Base-by-base conservation (phyloP, 1,139 yeast genomes). In the Eremothecium coryli region DNA sequence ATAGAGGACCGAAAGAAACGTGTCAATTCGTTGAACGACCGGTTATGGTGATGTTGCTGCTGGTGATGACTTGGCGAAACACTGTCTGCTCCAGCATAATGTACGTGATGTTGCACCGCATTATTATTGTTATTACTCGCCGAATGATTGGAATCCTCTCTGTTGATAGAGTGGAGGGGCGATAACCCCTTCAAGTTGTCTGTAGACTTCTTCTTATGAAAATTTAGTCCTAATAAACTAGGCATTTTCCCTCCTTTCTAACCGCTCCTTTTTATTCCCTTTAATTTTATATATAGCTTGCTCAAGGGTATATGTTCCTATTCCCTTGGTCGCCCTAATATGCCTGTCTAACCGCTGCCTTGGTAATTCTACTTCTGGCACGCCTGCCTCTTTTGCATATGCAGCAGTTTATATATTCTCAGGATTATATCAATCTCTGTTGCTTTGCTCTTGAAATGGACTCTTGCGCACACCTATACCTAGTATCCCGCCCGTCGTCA, bases 21-120 rank as follows among this genome's bases (percentile, higher is more conserved):
- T 52, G 81, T 78, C 55, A 81, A 61, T 54, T 80, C 85, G 22
- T 82, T 80, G 85, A 79, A 22, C n/a, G 38, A 13, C 18, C 33
- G 36, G 10, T 37, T 32, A 17, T 37, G 29, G 14, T 43, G 40
- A 32, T 44, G 46, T 23, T 42, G 44, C 37, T 4, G 35, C 51
- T 1, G 32, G 38, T 3, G 37, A 41, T 27, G 30, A 27, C n/a
- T 18, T 9, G 20, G 30, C 5, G 30, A 27, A 9, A 16, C 22
- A 18, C 11, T 18, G n/a, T 22, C 30, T 5, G 22, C 14, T 11
- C 30, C 22, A 11, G 4, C 11, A n/a, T 15, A n/a, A 27, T 27
- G 20, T 14, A 12, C 14, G 12, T 9, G 10, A 8, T 10, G 9
- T 10, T 20, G 22, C n/a, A n/a, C n/a, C n/a, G n/a, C n/a, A n/a